Conservation (phyloP, 805 yeast genomes). For the Candida pseudofarinosa region DNA sequence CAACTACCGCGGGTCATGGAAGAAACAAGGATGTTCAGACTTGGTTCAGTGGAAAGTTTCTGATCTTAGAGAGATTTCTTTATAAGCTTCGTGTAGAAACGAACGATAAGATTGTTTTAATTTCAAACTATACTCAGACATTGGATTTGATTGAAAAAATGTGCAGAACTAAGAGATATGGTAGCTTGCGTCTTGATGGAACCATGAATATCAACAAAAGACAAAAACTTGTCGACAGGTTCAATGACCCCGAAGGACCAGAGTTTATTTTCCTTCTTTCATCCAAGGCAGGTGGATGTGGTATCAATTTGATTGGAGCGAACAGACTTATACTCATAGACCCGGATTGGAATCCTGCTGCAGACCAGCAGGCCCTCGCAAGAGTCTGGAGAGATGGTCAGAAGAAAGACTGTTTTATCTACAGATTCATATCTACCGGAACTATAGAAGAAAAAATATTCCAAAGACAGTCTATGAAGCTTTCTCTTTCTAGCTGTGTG, state of each 20-base stretch:
- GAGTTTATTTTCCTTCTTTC: conserved; percentile 88
- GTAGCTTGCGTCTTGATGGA: conserved; percentile 82
- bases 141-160: conserved; percentile 83
- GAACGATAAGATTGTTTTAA: conserved; percentile 89
- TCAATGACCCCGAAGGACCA: conserved; percentile 83
- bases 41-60: conserved; percentile 81
- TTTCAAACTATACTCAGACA: conserved; percentile 93
- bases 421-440: conserved; percentile 90
- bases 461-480: conserved; percentile 92
- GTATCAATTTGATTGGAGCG: conserved; percentile 95
- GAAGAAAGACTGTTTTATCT: conserved; percentile 92
- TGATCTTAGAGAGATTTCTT: conserved; percentile 79
- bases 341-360: conserved; percentile 97
- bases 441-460: conserved; percentile 94
- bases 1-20: conserved; percentile 43
- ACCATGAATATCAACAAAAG: conserved; percentile 89
- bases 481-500: conserved; percentile 89
- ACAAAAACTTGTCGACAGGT: conserved; percentile 85
- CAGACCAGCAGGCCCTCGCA: conserved; percentile 96
- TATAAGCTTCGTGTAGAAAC: conserved; percentile 73
- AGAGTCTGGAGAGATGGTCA: conserved; percentile 99
- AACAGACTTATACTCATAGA: conserved; percentile 84
- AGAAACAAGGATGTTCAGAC: conserved; percentile 71
- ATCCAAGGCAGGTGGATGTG: conserved; percentile 98
- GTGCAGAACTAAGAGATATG: conserved; percentile 75